These are phyloP conservation scores for Xerophyta viscosa DNA, from an alignment of 106 monocot species.

Conservation along the genomic window DNA sequence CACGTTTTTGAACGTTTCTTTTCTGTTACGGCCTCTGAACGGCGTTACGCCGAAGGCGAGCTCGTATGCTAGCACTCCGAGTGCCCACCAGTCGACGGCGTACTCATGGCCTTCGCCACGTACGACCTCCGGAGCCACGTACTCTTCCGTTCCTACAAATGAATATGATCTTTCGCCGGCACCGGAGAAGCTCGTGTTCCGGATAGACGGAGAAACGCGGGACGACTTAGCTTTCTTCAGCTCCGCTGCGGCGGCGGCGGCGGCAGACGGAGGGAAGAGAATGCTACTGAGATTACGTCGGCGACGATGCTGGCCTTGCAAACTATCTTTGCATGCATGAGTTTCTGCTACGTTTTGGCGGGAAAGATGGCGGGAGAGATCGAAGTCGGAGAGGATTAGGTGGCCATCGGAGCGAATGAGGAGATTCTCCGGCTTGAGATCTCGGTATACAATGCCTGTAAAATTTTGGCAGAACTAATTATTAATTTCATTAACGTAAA, in stretches of 20 bases:
- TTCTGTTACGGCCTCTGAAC: constrained; percentile 66
- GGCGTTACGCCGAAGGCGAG: constrained; percentile 80
- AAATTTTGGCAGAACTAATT: no score
- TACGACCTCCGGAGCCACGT: constrained; percentile 88
- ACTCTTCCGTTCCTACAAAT: constrained; percentile 96
- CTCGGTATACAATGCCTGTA: constrained; percentile 86
- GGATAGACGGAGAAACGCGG: constrained; percentile 53
- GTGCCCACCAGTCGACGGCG: constrained; percentile 93
- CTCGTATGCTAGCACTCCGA: constrained; percentile 78
- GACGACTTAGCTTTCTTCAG: constrained; percentile 66
- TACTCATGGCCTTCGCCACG: constrained; percentile 80
- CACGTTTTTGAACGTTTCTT: constrained; percentile 89
- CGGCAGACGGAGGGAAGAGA: constrained; percentile 12
- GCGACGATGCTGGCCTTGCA: constrained; percentile 3
- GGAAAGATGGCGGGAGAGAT: constrained; percentile 66
- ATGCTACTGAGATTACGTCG: constrained; percentile 38
- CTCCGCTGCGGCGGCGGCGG: background rate
- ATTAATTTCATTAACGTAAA: no score
- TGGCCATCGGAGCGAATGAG: constrained; percentile 70
- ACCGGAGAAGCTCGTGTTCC: constrained; percentile 13
- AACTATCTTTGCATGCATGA: background rate
- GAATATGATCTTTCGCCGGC: constrained; percentile 50
- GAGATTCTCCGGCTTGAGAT: constrained; percentile 95
- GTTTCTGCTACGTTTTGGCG: constrained; percentile 1
- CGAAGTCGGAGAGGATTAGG: constrained; percentile 85